phyloP scores from a whole-genome alignment of 257 asterid genomes.

The Rubia yunnanensis region DNA sequence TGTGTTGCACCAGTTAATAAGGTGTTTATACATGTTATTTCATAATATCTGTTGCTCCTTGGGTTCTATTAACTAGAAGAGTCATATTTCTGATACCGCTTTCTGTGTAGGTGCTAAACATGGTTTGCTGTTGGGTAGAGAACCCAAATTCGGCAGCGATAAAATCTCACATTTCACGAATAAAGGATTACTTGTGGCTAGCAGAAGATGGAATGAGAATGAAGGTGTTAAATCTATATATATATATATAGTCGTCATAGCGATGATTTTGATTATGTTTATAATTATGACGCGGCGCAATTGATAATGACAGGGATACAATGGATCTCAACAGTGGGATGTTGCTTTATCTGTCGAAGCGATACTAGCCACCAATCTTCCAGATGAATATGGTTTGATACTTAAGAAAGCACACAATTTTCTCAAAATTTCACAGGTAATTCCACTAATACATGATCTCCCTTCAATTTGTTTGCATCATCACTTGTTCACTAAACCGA shows the following conservation, averaged over 20 bases:
- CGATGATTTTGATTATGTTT: background rate
- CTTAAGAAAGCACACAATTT: constrained; percentile 47
- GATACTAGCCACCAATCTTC: constrained; percentile 36
- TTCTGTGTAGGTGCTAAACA: constrained; percentile 42
- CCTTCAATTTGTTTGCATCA: background rate
- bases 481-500: background rate
- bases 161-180: constrained; percentile 45
- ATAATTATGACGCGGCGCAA: no score
- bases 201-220: constrained; percentile 93
- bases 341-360: constrained; percentile 56
- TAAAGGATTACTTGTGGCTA: constrained; percentile 65
- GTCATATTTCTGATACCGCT: background rate
- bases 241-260: no score
- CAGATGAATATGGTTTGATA: constrained; percentile 35
- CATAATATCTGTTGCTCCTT: background rate
- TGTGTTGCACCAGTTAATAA: constrained; percentile 61
- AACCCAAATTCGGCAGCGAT: constrained; percentile 37
- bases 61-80: background rate
- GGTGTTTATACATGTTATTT: constrained; percentile 18
- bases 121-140: constrained; percentile 67
- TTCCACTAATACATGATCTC: background rate
- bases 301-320: constrained; percentile 48
- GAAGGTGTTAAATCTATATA: constrained; percentile 28
- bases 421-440: constrained; percentile 56
- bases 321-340: constrained; percentile 81